phyloP scores from a whole-genome alignment of 2,329 filamentous ascomycete species.

The Nothopassalora personata region DNA sequence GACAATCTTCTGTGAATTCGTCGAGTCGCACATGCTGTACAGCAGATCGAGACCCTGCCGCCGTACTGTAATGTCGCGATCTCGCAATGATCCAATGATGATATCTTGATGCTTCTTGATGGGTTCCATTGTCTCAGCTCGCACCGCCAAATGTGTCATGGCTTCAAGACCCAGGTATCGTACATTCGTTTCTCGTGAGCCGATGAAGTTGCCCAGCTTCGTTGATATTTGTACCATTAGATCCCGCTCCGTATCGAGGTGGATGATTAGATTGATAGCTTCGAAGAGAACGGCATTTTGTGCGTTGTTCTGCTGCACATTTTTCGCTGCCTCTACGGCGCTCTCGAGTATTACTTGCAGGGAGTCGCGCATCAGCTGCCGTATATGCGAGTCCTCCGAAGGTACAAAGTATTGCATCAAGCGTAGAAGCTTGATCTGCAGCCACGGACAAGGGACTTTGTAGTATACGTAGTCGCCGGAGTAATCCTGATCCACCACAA shows the following conservation, averaged over 20 bases:
- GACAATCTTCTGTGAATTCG: slow-evolving; percentile 91
- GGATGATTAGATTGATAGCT: slow-evolving; percentile 96
- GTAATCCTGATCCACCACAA: slow-evolving; percentile 86
- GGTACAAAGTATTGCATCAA: slow-evolving; percentile 94
- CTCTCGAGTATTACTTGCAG: slow-evolving; percentile 85
- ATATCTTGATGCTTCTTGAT: slow-evolving; percentile 98
- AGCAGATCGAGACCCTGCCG: slow-evolving; percentile 91
- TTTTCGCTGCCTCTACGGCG: slow-evolving; percentile 91
- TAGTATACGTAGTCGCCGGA: slow-evolving; percentile 94
- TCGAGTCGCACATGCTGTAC: slow-evolving; percentile 98
- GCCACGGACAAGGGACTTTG: slow-evolving; percentile 98
- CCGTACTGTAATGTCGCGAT: slow-evolving; percentile 93
- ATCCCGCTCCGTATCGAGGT: slow-evolving; percentile 88
- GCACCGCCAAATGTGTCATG: slow-evolving; percentile 94
- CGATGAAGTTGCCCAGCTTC: slow-evolving; percentile 88
- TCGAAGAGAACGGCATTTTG: slow-evolving; percentile 98
- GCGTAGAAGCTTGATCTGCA: slow-evolving; percentile 89
- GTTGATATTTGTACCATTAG: slow-evolving; percentile 95
- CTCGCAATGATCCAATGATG: slow-evolving; percentile 87
- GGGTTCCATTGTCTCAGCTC: slow-evolving; percentile 87
- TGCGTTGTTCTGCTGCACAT: slow-evolving; percentile 98
- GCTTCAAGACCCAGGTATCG: slow-evolving; percentile 92
- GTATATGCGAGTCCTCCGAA: slow-evolving; percentile 88
- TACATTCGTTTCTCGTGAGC: slow-evolving; percentile 94
- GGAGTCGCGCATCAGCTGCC: slow-evolving; percentile 85